Evolutionary conservation across 257 asterid species (phyloP).

Genomic region (Nicotiana knightiana): DNA sequence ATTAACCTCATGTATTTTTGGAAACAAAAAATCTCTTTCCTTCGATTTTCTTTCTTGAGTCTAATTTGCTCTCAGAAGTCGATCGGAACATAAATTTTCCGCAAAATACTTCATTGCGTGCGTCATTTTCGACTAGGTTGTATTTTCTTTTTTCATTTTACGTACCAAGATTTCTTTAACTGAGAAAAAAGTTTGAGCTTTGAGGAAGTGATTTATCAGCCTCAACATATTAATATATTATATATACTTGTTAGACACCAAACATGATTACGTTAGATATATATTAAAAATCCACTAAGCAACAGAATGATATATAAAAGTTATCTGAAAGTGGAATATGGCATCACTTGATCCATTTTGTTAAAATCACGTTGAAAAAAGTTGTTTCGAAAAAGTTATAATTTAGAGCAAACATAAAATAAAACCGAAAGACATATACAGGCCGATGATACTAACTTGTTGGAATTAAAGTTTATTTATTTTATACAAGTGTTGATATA

Average conservation of each 20-base stretch:
- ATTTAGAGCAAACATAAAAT: background rate
- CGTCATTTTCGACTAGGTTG: background rate
- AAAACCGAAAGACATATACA: too few species aligned
- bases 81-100: background rate
- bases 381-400: background rate
- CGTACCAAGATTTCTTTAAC: background rate
- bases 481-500: background rate
- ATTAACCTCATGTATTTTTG: too few species aligned
- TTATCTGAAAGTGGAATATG: slow-evolving; percentile 19
- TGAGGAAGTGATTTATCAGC: background rate
- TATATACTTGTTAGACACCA: background rate
- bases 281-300: slow-evolving; percentile 11
- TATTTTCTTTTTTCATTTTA: background rate
- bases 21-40: too few species aligned
- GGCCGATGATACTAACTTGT: background rate
- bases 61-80: background rate
- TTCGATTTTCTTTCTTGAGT: background rate
- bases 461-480: background rate
- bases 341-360: background rate
- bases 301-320: slow-evolving; percentile 6
- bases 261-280: slow-evolving; percentile 8
- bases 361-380: background rate
- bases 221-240: background rate
- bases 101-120: background rate
- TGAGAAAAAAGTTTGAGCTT: background rate